phyloP scores from a whole-genome alignment of 768 basidiomycete genomes.

The Boletus rufocinnamomeus region DNA sequence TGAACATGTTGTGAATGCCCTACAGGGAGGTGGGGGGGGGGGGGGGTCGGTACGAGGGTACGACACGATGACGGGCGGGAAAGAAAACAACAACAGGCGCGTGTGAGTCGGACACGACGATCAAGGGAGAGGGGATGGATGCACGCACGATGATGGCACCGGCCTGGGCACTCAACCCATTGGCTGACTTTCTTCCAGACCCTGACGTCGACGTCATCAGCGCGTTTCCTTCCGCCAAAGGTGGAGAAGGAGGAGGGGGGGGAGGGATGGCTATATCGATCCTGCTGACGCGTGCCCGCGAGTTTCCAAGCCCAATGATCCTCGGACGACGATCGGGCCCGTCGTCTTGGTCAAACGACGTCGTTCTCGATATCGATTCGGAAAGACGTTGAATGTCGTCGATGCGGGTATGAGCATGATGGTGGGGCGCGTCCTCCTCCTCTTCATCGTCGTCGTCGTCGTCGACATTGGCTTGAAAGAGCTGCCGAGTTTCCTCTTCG shows the following conservation, averaged over 20 bases:
- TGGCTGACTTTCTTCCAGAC: constrained; percentile 14
- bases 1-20: no score
- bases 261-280: constrained; percentile 38
- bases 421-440: constrained; percentile 4
- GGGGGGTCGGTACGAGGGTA: constrained; percentile 1
- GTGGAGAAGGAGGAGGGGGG: constrained; percentile 1
- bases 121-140: constrained; percentile 1
- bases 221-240: constrained; percentile 19
- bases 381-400: neutral
- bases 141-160: constrained; percentile 79
- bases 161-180: constrained; percentile 72
- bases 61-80: neutral
- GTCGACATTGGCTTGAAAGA: constrained; percentile 25
- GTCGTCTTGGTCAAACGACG: constrained; percentile 11
- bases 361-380: neutral
- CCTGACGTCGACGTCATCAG: constrained; percentile 19
- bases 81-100: neutral
- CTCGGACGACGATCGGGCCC: constrained; percentile 18
- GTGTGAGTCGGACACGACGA: neutral
- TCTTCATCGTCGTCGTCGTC: constrained; percentile 34
- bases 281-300: constrained; percentile 51
- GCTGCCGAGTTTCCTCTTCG: constrained; percentile 30
- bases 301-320: constrained; percentile 42
- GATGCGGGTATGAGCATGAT: neutral
- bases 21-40: constrained; percentile 32